Conservation (phyloP, 495 filamentous ascomycete genomes). For the Trichoderma virens region DNA sequence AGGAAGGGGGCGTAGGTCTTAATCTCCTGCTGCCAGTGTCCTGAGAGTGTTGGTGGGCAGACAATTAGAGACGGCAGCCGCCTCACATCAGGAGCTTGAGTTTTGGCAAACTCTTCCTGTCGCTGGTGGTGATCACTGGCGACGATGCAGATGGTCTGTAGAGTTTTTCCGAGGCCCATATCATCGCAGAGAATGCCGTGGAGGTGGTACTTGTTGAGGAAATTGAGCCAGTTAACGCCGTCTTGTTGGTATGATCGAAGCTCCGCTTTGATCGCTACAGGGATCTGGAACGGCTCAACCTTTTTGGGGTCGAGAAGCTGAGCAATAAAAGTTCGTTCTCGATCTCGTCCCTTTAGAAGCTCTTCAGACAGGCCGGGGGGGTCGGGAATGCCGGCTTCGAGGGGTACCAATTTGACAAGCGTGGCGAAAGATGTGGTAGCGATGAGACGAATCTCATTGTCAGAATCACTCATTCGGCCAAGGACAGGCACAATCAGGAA, state of each 20-base stretch:
- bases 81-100: constrained; percentile 63
- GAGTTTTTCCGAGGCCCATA: constrained; percentile 96
- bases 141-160: constrained; percentile 96
- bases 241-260: constrained; percentile 96
- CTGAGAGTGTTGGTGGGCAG: constrained; percentile 93
- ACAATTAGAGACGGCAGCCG: constrained; percentile 87
- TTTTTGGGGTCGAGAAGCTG: constrained; percentile 95
- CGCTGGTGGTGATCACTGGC: constrained; percentile 94
- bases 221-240: constrained; percentile 97
- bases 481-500: constrained; percentile 98
- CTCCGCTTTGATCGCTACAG: constrained; percentile 93
- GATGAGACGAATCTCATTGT: constrained; percentile 87
- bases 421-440: constrained; percentile 97
- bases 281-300: constrained; percentile 86
- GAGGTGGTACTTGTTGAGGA: constrained; percentile 94
- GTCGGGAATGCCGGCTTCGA: constrained; percentile 96
- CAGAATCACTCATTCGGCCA: constrained; percentile 97
- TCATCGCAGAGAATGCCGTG: constrained; percentile 98
- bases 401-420: constrained; percentile 94
- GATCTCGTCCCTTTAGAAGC: constrained; percentile 79
- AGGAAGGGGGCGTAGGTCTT: constrained; percentile 92
- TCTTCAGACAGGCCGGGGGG: constrained; percentile 86
- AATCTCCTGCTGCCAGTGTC: constrained; percentile 98
- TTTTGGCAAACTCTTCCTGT: constrained; percentile 79
- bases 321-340: constrained; percentile 90